A percentile compares a stretch with the other conserved stretches of the same genome.
Evolutionary conservation across 352 stramenopile genomes (phyloP).

Genomic region (Phytophthora sp.): DNA sequence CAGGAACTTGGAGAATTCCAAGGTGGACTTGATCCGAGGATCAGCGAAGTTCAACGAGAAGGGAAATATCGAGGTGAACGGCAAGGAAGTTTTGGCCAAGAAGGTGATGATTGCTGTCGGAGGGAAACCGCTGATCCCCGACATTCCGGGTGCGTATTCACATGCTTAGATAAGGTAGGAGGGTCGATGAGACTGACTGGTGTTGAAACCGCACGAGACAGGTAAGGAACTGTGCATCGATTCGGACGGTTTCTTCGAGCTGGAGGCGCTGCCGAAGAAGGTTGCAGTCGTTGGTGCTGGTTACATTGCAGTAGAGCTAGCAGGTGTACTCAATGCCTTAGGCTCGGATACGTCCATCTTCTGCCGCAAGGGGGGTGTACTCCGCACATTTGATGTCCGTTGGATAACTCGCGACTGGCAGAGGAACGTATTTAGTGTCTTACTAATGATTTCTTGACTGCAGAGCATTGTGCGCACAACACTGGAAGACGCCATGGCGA

Average conservation of each 20-base stretch:
- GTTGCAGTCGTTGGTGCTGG: conserved; percentile 97
- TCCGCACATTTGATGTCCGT: conserved; percentile 90
- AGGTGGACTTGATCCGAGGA: conserved; percentile 91
- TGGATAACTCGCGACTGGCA: neutral
- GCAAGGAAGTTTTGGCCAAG: conserved; percentile 57
- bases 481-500: conserved; percentile 62
- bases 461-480: conserved; percentile 56
- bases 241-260: conserved; percentile 97
- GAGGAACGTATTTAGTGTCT: neutral
- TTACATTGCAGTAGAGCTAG: conserved; percentile 99
- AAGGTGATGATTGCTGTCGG: conserved; percentile 74
- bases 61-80: conserved; percentile 83
- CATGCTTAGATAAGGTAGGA: neutral
- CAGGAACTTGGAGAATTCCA: conserved; percentile 90
- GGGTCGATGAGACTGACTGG: neutral
- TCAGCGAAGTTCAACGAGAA: conserved; percentile 84
- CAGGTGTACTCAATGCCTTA: conserved; percentile 94
- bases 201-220: conserved; percentile 2
- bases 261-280: conserved; percentile 92
- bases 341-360: conserved; percentile 92
- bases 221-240: conserved; percentile 94
- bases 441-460: neutral
- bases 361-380: conserved; percentile 84
- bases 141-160: conserved; percentile 49
- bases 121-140: conserved; percentile 59